These are phyloP conservation scores for Cryptococcus floricola DNA, from an alignment of 1,284 basidiomycete genomes.

Conservation along the genomic window DNA sequence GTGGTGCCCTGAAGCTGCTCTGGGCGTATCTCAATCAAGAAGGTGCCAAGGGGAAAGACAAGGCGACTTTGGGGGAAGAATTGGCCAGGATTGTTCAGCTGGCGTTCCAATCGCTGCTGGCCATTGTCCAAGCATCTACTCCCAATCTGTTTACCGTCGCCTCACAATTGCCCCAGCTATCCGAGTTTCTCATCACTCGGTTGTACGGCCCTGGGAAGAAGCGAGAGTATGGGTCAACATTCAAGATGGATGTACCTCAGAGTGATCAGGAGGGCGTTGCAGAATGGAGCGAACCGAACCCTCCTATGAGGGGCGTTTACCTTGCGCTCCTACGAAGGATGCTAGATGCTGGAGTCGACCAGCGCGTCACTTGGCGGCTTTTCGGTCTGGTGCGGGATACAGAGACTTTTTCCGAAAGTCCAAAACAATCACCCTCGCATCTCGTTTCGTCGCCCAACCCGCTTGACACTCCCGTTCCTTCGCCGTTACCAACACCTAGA, in stretches of 20 bases:
- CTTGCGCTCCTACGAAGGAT: slow-evolving; percentile 31
- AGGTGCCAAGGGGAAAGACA: slow-evolving; percentile 16
- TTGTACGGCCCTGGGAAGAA: slow-evolving; percentile 29
- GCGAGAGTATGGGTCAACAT: slow-evolving; percentile 35
- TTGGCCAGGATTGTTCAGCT: slow-evolving; percentile 16
- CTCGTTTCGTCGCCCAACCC: slow-evolving; percentile 2
- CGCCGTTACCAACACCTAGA: background rate
- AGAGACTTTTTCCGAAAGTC: slow-evolving; percentile 2
- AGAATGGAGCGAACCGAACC: slow-evolving; percentile 22
- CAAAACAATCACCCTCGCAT: background rate
- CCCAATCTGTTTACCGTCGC: slow-evolving; percentile 29
- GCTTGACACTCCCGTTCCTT: background rate
- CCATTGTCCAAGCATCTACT: slow-evolving; percentile 22
- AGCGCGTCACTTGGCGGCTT: slow-evolving; percentile 36
- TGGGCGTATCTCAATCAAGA: slow-evolving; percentile 38
- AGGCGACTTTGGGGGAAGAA: slow-evolving; percentile 9
- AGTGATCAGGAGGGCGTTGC: background rate
- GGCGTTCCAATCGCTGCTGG: slow-evolving; percentile 24
- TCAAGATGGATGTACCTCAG: slow-evolving; percentile 12
- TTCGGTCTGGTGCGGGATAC: slow-evolving; percentile 27
- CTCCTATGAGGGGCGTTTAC: slow-evolving; percentile 26
- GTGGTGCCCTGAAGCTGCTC: slow-evolving; percentile 26
- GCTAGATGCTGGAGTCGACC: slow-evolving; percentile 37
- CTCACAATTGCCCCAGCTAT: slow-evolving; percentile 27
- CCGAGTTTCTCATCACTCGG: slow-evolving; percentile 33